Percentiles rank a stretch among this genome's conserved stretches.
These are phyloP conservation scores for Microdochium nivale DNA, from an alignment of 2,329 filamentous ascomycete genomes.

Conservation along the genomic window DNA sequence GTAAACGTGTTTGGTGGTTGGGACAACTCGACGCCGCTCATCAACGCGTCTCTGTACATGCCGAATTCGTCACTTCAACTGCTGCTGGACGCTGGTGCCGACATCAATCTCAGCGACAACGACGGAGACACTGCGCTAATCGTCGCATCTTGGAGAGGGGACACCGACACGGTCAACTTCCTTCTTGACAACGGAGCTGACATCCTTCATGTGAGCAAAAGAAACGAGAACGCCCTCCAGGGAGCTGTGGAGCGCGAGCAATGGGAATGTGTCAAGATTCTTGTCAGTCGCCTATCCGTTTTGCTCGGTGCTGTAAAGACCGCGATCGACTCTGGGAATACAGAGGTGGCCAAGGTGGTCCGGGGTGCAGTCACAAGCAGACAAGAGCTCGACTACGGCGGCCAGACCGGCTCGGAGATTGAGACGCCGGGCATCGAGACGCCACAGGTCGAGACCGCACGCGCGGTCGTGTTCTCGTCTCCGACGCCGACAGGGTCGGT, in stretches of 20 bases:
- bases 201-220: slow-evolving; percentile 21
- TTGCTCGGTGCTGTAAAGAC: slow-evolving; percentile 19
- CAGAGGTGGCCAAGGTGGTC: slow-evolving; percentile 16
- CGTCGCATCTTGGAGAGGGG: slow-evolving; percentile 21
- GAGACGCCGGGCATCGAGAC: neutral
- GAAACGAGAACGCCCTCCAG: slow-evolving; percentile 20
- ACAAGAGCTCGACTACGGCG: slow-evolving; percentile 19
- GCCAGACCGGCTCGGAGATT: slow-evolving; percentile 1
- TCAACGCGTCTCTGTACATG: slow-evolving; percentile 24
- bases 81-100: slow-evolving; percentile 25
- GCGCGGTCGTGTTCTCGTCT: neutral
- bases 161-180: slow-evolving; percentile 22
- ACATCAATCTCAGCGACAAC: slow-evolving; percentile 24
- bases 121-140: slow-evolving; percentile 30
- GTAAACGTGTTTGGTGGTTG: slow-evolving; percentile 25
- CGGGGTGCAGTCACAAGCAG: slow-evolving; percentile 15
- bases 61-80: slow-evolving; percentile 19
- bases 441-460: neutral
- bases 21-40: slow-evolving; percentile 25
- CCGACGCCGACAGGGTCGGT: neutral
- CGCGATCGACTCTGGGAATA: slow-evolving; percentile 19
- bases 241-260: slow-evolving; percentile 14
- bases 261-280: slow-evolving; percentile 16
- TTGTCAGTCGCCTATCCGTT: slow-evolving; percentile 19
- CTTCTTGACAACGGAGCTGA: slow-evolving; percentile 25